Evolutionary conservation across 352 stramenopile species (phyloP).

Genomic region (Phytopythium vexans): DNA sequence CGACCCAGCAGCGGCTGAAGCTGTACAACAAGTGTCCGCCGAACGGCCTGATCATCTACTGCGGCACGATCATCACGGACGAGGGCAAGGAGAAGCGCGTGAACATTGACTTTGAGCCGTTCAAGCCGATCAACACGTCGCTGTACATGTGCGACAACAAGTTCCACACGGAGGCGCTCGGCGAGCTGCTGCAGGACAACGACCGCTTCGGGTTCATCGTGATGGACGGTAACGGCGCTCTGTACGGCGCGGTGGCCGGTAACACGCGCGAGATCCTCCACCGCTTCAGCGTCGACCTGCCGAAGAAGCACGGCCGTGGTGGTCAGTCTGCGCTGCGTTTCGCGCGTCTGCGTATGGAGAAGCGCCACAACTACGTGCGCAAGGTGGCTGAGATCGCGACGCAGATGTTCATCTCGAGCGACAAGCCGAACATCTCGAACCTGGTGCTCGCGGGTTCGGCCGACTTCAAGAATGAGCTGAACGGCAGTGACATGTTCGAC

Average conservation of each 20-base stretch:
- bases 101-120: slow-evolving; percentile 99
- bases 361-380: slow-evolving; percentile 99
- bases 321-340: slow-evolving; percentile 99
- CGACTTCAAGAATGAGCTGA: slow-evolving; percentile 99
- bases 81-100: slow-evolving; percentile 99
- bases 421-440: slow-evolving; percentile 97
- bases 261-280: slow-evolving; percentile 93
- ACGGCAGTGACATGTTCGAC: slow-evolving; percentile 97
- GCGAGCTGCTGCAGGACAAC: slow-evolving; percentile 98
- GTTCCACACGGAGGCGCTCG: slow-evolving; percentile 98
- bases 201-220: slow-evolving; percentile 99
- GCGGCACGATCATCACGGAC: slow-evolving; percentile 98
- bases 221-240: slow-evolving; percentile 99
- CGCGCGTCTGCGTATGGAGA: slow-evolving; percentile 98
- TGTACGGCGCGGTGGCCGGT: slow-evolving; percentile 97
- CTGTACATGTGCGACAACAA: slow-evolving; percentile 99
- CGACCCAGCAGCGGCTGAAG: slow-evolving; percentile 99
- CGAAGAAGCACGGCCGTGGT: slow-evolving; percentile 99
- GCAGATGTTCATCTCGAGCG: slow-evolving; percentile 98
- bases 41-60: slow-evolving; percentile 99
- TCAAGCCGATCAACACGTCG: slow-evolving; percentile 99
- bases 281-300: slow-evolving; percentile 97
- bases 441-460: slow-evolving; percentile 98
- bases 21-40: slow-evolving; percentile 96
- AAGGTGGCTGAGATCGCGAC: slow-evolving; percentile 98